Evolutionary conservation across 2,329 filamentous ascomycete species (phyloP).

Genomic region (Colletotrichum orchidophilum): DNA sequence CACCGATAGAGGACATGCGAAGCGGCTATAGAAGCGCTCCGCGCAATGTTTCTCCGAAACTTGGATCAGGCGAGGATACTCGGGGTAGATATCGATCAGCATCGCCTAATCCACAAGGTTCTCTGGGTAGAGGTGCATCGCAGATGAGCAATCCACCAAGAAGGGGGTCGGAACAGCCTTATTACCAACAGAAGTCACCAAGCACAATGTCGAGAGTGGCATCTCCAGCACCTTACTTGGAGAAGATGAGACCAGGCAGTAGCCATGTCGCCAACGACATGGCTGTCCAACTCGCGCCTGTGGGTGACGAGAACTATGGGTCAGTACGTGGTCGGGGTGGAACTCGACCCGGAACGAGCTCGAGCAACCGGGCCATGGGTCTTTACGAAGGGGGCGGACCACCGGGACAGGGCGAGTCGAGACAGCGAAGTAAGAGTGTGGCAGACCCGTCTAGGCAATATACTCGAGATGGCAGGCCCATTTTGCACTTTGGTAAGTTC

Average conservation of each 20-base stretch:
- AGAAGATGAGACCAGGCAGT: conserved; percentile 61
- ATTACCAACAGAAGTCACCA: conserved; percentile 62
- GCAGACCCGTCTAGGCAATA: conserved; percentile 85
- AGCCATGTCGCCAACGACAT: conserved; percentile 64
- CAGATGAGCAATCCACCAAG: conserved; percentile 18
- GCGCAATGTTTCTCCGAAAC: conserved; percentile 69
- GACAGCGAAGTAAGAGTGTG: conserved; percentile 82
- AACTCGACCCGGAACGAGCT: conserved; percentile 59
- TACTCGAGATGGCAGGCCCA: conserved; percentile 85
- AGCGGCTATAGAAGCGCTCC: conserved; percentile 58
- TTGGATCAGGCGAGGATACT: conserved; percentile 59
- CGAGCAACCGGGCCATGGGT: conserved; percentile 60
- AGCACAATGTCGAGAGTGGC: conserved; percentile 55
- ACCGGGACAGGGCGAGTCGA: conserved; percentile 48
- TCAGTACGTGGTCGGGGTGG: conserved; percentile 62
- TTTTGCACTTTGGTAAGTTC: conserved; percentile 91
- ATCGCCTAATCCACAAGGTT: conserved; percentile 72
- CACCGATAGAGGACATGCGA: conserved; percentile 57
- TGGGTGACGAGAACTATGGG: conserved; percentile 66
- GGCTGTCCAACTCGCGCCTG: conserved; percentile 73
- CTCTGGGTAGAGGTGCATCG: conserved; percentile 35
- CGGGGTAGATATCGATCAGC: conserved; percentile 56
- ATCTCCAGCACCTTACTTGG: conserved; percentile 58
- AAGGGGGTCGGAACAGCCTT: conserved; percentile 55
- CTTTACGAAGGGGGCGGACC: conserved; percentile 61